Conservation (phyloP, 495 filamentous ascomycete species). For the Penicillium paradoxum region DNA sequence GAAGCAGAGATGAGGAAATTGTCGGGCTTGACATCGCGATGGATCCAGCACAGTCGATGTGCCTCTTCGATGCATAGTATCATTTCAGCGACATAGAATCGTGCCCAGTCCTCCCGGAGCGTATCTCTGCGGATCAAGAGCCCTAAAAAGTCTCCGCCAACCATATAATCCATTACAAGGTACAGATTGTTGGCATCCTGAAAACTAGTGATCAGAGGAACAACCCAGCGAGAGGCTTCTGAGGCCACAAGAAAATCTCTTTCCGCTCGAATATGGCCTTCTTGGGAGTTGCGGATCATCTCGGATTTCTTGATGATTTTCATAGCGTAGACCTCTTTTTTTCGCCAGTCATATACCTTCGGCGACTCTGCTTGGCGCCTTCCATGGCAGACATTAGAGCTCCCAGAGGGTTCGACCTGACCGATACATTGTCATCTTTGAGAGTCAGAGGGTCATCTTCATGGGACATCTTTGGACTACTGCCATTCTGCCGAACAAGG, state of each 20-base stretch:
- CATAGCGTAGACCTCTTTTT: constrained; percentile 79
- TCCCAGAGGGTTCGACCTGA: constrained; percentile 3
- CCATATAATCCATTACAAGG: constrained; percentile 96
- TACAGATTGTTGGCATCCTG: constrained; percentile 81
- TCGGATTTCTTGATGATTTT: constrained; percentile 91
- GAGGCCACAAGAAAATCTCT: constrained; percentile 85
- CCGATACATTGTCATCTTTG: neutral
- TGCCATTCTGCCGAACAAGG: constrained; percentile 63
- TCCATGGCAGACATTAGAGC: constrained; percentile 26
- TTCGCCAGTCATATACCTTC: constrained; percentile 27
- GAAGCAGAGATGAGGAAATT: constrained; percentile 87
- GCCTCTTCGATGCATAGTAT: constrained; percentile 90
- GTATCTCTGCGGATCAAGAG: constrained; percentile 76
- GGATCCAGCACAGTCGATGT: constrained; percentile 81
- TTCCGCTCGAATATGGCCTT: constrained; percentile 87
- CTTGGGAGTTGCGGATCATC: constrained; percentile 85
- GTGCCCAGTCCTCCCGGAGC: constrained; percentile 68
- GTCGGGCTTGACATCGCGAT: constrained; percentile 94
- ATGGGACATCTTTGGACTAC: neutral
- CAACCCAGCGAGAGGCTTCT: constrained; percentile 78
- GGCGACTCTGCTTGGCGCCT: constrained; percentile 19
- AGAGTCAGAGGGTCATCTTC: constrained; percentile 3
- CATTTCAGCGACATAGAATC: constrained; percentile 93
- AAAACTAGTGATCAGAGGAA: constrained; percentile 82
- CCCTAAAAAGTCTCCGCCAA: constrained; percentile 88